Percentiles rank a stretch among this genome's conserved stretches.
Conservation (phyloP, 306 rosid species). For the Bauhinia variegata region DNA sequence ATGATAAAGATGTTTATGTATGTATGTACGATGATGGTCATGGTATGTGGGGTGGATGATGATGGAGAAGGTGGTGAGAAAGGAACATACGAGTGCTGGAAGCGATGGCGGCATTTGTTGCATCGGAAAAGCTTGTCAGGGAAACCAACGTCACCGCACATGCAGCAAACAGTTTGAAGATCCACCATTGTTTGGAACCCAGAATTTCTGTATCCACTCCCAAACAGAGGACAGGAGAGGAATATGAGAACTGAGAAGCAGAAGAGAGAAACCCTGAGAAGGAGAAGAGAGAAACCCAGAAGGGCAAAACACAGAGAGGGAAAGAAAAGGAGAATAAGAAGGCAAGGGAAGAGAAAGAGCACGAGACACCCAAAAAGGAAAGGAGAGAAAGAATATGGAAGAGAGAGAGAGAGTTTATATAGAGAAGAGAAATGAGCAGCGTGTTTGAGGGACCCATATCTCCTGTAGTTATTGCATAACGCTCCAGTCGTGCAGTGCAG, state of each 20-base stretch:
- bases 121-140: conserved; percentile 94
- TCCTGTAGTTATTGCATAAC: too few relatives aligned
- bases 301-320: conserved; percentile 19
- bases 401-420: conserved; percentile 47
- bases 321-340: conserved; percentile 5
- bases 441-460: too few relatives aligned
- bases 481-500: too few relatives aligned
- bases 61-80: background rate
- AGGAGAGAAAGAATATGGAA: conserved; percentile 5
- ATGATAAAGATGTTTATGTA: conserved; percentile 22
- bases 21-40: background rate
- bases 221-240: too few relatives aligned
- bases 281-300: conserved; percentile 17
- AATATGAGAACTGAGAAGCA: too few relatives aligned
- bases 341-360: background rate
- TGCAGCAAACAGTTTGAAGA: conserved; percentile 80
- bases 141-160: conserved; percentile 97
- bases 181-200: conserved; percentile 66
- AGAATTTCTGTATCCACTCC: background rate
- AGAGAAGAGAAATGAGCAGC: conserved; percentile 39
- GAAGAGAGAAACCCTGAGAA: too few relatives aligned
- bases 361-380: background rate
- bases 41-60: background rate
- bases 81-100: conserved; percentile 78
- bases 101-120: conserved; percentile 80